Conservation (phyloP, 352 stramenopile species). For the Pythium rhizo-oryzae region DNA sequence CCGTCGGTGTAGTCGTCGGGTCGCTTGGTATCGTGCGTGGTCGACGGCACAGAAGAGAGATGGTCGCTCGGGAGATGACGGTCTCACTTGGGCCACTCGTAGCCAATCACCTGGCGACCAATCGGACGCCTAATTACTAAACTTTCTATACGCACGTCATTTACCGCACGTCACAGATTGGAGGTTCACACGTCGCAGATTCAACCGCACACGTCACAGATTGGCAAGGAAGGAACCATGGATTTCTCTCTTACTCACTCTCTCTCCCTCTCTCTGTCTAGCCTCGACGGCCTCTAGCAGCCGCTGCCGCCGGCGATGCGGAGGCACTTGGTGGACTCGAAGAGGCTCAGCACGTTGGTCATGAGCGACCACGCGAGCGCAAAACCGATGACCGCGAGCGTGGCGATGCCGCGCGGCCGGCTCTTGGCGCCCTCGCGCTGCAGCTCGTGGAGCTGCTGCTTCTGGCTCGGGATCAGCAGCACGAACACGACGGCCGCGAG, state of each 20-base stretch:
- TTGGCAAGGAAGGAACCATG: no score
- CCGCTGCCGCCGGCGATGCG: slow-evolving; percentile 50
- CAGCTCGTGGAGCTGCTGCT: slow-evolving; percentile 46
- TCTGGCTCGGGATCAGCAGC: slow-evolving; percentile 50
- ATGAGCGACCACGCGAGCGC: slow-evolving; percentile 59
- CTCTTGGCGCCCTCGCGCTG: slow-evolving; percentile 45
- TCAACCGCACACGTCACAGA: neutral
- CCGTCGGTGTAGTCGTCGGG: no score
- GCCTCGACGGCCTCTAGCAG: no score
- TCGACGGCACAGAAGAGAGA: neutral
- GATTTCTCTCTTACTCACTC: no score
- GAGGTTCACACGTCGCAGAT: neutral
- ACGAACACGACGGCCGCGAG: slow-evolving; percentile 51
- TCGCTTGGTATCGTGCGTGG: no score
- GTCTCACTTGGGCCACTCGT: neutral
- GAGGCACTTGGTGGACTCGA: slow-evolving; percentile 51
- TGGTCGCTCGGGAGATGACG: neutral
- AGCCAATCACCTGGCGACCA: slow-evolving; percentile 11
- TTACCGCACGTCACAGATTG: neutral
- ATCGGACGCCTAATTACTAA: no score
- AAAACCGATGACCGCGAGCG: slow-evolving; percentile 42
- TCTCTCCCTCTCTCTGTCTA: no score
- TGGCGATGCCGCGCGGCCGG: slow-evolving; percentile 42
- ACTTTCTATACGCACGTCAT: no score
- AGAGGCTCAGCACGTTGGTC: slow-evolving; percentile 63